Conservation (phyloP, 352 stramenopile species). For the Globisporangium spiculum region DNA sequence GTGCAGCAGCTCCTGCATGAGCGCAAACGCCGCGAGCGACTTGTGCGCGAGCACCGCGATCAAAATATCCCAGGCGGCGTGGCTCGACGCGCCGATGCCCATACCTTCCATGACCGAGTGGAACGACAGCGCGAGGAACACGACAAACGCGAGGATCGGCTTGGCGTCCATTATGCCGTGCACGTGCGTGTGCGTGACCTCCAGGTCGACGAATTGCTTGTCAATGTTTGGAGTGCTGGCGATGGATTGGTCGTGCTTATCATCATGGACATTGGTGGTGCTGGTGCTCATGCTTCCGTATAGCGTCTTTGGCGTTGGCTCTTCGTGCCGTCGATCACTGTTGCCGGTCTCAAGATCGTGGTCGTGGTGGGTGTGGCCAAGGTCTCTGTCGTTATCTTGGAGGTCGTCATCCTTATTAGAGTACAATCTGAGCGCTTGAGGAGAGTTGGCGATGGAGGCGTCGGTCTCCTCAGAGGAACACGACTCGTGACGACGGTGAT, state of each 20-base stretch:
- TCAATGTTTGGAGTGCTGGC: neutral
- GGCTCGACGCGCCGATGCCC: slow-evolving; percentile 62
- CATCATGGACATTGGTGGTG: neutral
- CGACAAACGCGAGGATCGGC: slow-evolving; percentile 58
- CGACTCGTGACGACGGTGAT: slow-evolving; percentile 27
- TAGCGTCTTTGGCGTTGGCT: neutral
- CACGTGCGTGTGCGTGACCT: slow-evolving; percentile 54
- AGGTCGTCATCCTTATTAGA: slow-evolving; percentile 1
- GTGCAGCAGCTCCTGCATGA: slow-evolving; percentile 68
- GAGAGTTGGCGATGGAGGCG: slow-evolving; percentile 3
- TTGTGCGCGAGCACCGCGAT: slow-evolving; percentile 83
- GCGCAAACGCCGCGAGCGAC: slow-evolving; percentile 69
- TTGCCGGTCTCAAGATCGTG: slow-evolving; percentile 12
- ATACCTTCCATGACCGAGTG: slow-evolving; percentile 87
- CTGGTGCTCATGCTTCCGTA: neutral
- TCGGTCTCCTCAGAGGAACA: slow-evolving; percentile 18
- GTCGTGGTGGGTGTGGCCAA: slow-evolving; percentile 4
- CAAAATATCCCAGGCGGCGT: slow-evolving; percentile 71
- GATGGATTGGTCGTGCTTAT: neutral
- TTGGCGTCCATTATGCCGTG: slow-evolving; percentile 64
- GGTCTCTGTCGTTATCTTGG: neutral
- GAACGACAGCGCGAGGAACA: slow-evolving; percentile 82
- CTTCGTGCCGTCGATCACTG: neutral
- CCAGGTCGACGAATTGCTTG: slow-evolving; percentile 11
- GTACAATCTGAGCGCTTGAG: neutral